Evolutionary conservation across 192 early-diverging fungal species (phyloP), one percentile per base, ranked within the genome.

Genomic region (Gamsiella multidivaricata): DNA sequence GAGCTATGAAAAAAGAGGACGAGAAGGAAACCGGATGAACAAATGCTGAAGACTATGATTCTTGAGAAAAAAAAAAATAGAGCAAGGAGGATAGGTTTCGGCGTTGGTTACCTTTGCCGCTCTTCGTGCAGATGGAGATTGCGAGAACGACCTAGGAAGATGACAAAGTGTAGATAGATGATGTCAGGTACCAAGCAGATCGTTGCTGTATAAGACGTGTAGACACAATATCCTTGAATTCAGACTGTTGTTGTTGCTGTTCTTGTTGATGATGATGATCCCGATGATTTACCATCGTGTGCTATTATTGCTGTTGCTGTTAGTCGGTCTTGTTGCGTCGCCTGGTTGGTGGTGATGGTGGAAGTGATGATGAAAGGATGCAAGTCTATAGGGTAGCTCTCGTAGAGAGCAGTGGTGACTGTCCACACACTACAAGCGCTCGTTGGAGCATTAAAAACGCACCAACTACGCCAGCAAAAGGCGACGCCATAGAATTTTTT

Each of bases 51-150:
- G 31, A 49, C 29, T 52, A 26, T 23, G 14, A 5, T 52, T 4
- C 28, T 5, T 26, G 22, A 9, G 7, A 50, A 59, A 20, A 29
- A 46, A 54, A 47, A 8, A 10, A 42, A 14, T 9, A 9, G 20
- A 7, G 15, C 22, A n/a, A 54, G 11, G 53, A 25, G 50, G 57
- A 31, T 39, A 29, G 32, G 9, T 56, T 29, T 6, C n/a, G 3
- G 2, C 28, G 5, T 9, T 8, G 29, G 33, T 14, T 90, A 96
- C 95, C 94, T 88, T 97, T 96, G 68, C 95, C 95, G 53, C 89
- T 87, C 84, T 96, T 98, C 69, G 96, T 94, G 79, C 93, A 94
- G 43, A 96, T 88, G 25, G 94, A 91, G 42, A 94, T 91, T 36
- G 95, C 95, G 50, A 96, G 88, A 64, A 96, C 94, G 61, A 96